phyloP scores from a whole-genome alignment of 345 rosid genomes.

The Salix suchowensis region DNA sequence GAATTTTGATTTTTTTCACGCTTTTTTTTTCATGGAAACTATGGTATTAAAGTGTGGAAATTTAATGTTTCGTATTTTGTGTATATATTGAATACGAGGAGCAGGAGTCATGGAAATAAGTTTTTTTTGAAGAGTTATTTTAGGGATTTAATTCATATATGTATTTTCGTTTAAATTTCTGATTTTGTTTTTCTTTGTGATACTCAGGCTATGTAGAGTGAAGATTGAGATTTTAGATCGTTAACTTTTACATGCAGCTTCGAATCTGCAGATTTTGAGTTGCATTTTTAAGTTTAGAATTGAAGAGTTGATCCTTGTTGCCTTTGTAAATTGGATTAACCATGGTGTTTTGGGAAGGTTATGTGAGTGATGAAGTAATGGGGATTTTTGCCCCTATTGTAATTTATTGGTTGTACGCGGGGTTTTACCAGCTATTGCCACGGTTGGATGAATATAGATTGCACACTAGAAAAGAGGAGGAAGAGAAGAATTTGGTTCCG shows the following conservation, averaged over 20 bases:
- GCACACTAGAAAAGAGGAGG: constrained; percentile 60
- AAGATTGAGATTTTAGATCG: background rate
- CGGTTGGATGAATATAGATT: constrained; percentile 50
- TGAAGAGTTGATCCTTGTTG: background rate
- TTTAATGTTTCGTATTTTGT: background rate
- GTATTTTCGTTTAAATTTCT: background rate
- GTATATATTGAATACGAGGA: no score
- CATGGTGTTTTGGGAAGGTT: constrained; percentile 77
- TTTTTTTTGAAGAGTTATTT: background rate
- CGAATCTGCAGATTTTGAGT: constrained; percentile 2
- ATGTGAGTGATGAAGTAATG: constrained; percentile 65
- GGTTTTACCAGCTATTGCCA: constrained; percentile 60
- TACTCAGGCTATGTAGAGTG: constrained; percentile 11
- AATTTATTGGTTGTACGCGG: constrained; percentile 67
- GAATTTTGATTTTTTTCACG: background rate
- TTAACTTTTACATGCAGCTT: constrained; percentile 11
- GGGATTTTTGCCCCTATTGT: constrained; percentile 68
- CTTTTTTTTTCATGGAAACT: background rate
- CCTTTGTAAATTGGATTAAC: constrained; percentile 2
- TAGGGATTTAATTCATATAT: background rate
- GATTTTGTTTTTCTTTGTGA: background rate
- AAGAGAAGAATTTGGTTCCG: constrained; percentile 54
- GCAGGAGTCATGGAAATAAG: background rate
- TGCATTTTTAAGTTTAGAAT: background rate
- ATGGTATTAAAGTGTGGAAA: background rate